These are phyloP conservation scores for Rhodotorula sp. DNA, from an alignment of 1,284 basidiomycete species.

Conservation along the genomic window DNA sequence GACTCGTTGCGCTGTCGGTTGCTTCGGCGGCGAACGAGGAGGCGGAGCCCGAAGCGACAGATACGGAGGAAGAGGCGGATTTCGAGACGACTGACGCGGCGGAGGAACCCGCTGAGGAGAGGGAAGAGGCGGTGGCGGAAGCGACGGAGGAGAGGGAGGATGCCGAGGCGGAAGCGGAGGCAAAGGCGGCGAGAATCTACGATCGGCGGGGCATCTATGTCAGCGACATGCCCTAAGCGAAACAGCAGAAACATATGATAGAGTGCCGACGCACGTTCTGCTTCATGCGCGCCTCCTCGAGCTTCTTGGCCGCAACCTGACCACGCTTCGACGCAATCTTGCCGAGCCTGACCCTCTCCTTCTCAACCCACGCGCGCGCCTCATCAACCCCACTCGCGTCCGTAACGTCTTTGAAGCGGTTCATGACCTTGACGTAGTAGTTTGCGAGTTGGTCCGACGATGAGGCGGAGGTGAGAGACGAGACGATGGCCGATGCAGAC, in stretches of 20 bases:
- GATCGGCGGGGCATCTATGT: constrained; percentile 58
- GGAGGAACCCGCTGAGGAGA: neutral
- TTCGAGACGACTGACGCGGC: neutral
- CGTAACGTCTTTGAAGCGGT: constrained; percentile 61
- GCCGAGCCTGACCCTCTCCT: constrained; percentile 71
- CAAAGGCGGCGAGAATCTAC: constrained; percentile 34
- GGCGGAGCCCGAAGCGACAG: neutral
- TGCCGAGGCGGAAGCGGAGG: neutral
- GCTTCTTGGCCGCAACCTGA: constrained; percentile 67
- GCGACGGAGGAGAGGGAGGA: constrained; percentile 7
- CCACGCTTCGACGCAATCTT: constrained; percentile 64
- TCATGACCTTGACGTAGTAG: constrained; percentile 88
- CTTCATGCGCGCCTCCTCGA: constrained; percentile 93
- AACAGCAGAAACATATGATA: neutral
- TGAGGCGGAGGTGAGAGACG: constrained; percentile 38
- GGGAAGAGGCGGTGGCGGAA: neutral
- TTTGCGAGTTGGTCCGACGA: constrained; percentile 56
- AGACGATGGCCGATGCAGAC: constrained; percentile 54
- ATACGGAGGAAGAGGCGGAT: neutral
- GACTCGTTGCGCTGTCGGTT: neutral
- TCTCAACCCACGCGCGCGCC: constrained; percentile 74
- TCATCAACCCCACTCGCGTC: constrained; percentile 54
- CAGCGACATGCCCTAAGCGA: constrained; percentile 56
- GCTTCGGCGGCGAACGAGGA: neutral
- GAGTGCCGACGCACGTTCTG: constrained; percentile 57